Conservation (phyloP, 768 basidiomycete species). For the Mycena chlorophos region DNA sequence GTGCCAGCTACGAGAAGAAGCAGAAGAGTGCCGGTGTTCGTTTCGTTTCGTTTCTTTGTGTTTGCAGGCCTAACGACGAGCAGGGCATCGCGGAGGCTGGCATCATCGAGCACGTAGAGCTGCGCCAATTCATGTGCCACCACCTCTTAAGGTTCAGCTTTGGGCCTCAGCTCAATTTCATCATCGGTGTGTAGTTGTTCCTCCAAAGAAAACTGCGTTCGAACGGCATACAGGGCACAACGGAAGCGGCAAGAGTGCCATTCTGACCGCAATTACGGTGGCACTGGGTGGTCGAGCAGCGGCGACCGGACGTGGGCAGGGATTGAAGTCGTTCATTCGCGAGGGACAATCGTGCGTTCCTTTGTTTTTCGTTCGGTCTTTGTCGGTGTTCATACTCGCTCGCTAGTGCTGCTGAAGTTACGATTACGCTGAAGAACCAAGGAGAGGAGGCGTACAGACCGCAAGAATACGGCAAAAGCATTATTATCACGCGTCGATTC, state of each 20-base stretch:
- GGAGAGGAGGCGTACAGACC: conserved; percentile 89
- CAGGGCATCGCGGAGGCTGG: conserved; percentile 87
- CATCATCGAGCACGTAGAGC: conserved; percentile 82
- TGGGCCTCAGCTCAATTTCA: conserved; percentile 94
- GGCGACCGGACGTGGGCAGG: background rate
- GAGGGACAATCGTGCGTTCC: background rate
- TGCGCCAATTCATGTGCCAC: conserved; percentile 97
- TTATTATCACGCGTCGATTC: conserved; percentile 79
- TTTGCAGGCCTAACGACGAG: too few species aligned
- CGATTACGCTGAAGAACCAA: conserved; percentile 80
- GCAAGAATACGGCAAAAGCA: conserved; percentile 77
- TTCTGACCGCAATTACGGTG: background rate
- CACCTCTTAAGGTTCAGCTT: conserved; percentile 79
- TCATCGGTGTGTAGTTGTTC: conserved; percentile 75
- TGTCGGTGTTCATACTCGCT: background rate
- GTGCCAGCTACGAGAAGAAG: too few species aligned
- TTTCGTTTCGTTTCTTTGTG: too few species aligned
- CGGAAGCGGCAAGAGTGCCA: conserved; percentile 40
- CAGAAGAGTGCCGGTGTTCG: too few species aligned
- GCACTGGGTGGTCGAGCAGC: background rate
- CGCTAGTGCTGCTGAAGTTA: conserved; percentile 66
- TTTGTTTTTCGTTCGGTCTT: background rate
- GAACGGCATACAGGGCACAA: conserved; percentile 65
- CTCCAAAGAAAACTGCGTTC: background rate
- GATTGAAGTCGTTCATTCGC: background rate